Conservation (phyloP, 805 yeast species). For the Candida pseudofarinosa region DNA sequence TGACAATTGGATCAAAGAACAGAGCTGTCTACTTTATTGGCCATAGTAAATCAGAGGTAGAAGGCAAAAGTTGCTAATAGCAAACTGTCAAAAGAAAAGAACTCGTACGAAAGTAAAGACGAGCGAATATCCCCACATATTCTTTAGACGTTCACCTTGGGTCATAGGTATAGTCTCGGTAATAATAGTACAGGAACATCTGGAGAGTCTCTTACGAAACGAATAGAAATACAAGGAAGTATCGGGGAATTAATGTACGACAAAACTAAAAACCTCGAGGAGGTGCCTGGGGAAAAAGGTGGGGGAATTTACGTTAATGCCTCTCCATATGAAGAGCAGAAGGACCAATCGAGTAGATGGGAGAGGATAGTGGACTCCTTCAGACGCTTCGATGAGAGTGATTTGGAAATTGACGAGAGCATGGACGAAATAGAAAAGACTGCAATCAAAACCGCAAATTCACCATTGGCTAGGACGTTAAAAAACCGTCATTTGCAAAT, state of each 20-base stretch:
- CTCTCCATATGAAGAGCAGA: conserved; percentile 15
- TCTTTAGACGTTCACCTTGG: too few species aligned
- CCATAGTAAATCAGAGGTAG: too few species aligned
- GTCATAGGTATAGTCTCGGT: too few species aligned
- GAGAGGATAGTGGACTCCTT: conserved; percentile 27
- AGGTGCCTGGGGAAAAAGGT: conserved; percentile 29
- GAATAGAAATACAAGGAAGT: too few species aligned
- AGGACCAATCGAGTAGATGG: conserved; percentile 17
- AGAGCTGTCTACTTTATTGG: too few species aligned
- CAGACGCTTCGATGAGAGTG: conserved; percentile 28
- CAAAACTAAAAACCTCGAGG: background rate
- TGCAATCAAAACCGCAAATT: conserved; percentile 41
- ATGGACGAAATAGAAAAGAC: conserved; percentile 24
- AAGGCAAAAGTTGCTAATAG: too few species aligned
- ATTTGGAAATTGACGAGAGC: conserved; percentile 39
- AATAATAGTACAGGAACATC: too few species aligned
- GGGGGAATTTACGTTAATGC: conserved; percentile 36
- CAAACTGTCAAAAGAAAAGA: too few species aligned
- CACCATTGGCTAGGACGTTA: conserved; percentile 49
- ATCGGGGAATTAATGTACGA: background rate
- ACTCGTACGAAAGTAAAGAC: too few species aligned
- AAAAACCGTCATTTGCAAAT: conserved; percentile 68
- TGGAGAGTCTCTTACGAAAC: too few species aligned
- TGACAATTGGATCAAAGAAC: too few species aligned
- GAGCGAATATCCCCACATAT: too few species aligned